Base-by-base conservation (phyloP, 2,329 filamentous ascomycete genomes). In the Venturiaceae sp. region DNA sequence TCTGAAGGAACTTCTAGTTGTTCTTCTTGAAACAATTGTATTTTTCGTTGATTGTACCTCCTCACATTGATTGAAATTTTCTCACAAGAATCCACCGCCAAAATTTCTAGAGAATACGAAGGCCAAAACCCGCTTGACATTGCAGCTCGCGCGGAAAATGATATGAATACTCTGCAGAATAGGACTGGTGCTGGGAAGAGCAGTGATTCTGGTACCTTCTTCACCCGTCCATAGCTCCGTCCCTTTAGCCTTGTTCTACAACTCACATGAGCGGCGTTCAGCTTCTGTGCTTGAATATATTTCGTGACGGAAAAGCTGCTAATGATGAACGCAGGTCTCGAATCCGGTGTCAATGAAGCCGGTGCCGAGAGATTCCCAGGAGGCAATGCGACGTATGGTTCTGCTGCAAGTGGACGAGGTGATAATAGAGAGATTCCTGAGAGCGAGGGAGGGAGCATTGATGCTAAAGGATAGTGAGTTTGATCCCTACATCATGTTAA, bases 391-490 rank as follows among this genome's bases (percentile, higher is more conserved):
- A 72, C 64, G 34, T 72, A 75, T 62, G 77, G 77, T 39, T 73
- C 72, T 23, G 69, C 69, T 0, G 75, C 73, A 5, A 73, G 71
- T 2, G 76, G 76, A 30, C 69, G 68, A 2, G 73, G 75, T 34
- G 72, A 77, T 63, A 78, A 78, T 65, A 69, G 76, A 53, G 72
- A 76, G 46, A 80, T 79, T 46, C 76, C 77, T 1, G 53, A 70
- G 3, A 66, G 66, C 7, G 77, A 80, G 63, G 77, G 77, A 13
- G 77, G 77, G 5, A 68, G 67, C 44, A 65, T 77, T 56, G 70
- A 69, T 6, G 64, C 60, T 9, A 75, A 71, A 3, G 75, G 75
- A 26, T 64, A 70, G 69, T 73, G 63, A 60, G 71, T 67, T 37
- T 53, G 13, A 5, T 28, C 19, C 26, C 16, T 34, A 44, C 55